Conservation (phyloP, 306 rosid species). For the Prunus salicina region DNA sequence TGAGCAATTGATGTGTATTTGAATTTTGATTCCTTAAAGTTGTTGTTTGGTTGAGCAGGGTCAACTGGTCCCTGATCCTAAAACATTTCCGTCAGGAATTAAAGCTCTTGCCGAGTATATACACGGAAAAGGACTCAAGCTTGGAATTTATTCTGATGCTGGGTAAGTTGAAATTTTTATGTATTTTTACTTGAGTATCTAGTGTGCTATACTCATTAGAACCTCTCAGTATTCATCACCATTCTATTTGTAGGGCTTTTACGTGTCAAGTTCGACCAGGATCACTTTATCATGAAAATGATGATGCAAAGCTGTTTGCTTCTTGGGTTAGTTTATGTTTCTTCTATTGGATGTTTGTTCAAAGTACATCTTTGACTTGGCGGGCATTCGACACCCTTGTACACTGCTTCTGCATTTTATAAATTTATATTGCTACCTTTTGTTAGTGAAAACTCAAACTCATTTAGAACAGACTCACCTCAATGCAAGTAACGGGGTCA, state of each 20-base stretch:
- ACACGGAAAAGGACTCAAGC: constrained; percentile 81
- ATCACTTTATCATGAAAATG: constrained; percentile 73
- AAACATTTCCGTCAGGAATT: constrained; percentile 88
- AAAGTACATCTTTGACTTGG: constrained; percentile 11
- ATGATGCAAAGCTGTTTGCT: constrained; percentile 76
- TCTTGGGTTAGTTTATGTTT: constrained; percentile 77
- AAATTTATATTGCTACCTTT: neutral
- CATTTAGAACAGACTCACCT: neutral
- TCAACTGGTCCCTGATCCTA: constrained; percentile 63
- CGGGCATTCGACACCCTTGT: neutral
- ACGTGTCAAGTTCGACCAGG: constrained; percentile 99
- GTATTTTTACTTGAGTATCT: constrained; percentile 3
- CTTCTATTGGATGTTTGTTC: constrained; percentile 13
- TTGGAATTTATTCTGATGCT: constrained; percentile 96
- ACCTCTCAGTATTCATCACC: constrained; percentile 14
- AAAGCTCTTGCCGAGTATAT: constrained; percentile 85
- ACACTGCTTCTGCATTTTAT: constrained; percentile 3
- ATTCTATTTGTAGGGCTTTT: constrained; percentile 52
- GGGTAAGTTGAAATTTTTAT: constrained; percentile 57
- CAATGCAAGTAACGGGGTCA: neutral
- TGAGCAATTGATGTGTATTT: constrained; percentile 6
- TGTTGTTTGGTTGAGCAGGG: constrained; percentile 52
- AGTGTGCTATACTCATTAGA: constrained; percentile 16
- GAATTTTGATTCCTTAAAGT: constrained; percentile 19
- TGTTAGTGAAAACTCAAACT: constrained; percentile 5